Base-by-base conservation (phyloP, 2,329 filamentous ascomycete genomes). In the Camillea tinctor region DNA sequence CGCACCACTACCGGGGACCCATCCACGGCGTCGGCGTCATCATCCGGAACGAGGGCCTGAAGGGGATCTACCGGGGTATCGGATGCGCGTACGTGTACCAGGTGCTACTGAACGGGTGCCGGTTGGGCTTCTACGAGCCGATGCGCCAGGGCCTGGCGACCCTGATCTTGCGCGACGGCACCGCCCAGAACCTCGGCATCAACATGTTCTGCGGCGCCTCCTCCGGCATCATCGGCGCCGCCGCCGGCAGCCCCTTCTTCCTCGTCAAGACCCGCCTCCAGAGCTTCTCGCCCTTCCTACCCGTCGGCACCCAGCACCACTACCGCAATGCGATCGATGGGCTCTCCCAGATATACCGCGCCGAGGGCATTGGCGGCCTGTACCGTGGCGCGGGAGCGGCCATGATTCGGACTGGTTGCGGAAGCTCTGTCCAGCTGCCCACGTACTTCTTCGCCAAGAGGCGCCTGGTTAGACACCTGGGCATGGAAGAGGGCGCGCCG, bases 391-490 rank as follows among this genome's bases (percentile, higher is more conserved):
- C 98, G 1, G 89, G 87, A 2, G 94, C 95, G 2, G 93, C 95
- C 21, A 97, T 97, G 92, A 91, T 99, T 63, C 84, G 95, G 60
- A 99, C 95, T 1, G 94, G 94, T 22, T 97, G 97, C 69, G 95
- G 95, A 55, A 96, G 92, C 77, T 95, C 92, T 5, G 95, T 98
- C 11, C 95, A 99, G 78, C 82, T 99, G 62, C 95, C 95, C 1
- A 99, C 95, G 40, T 99, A 99, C 76, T 99, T 98, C 79, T 95
- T 98, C 70, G 95, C 94, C 13, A 99, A 99, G 82, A 83, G 95
- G 63, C 82, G 91, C 68, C 79, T 99, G 68, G 84, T 92, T 60
- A 88, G 84, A 71, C 93, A 97, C 73, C 77, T 94, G 57, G 92
- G 88, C 52, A 93, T 98, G 89, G 81, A 95, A 71, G 95, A 99